phyloP scores from a whole-genome alignment of 2,329 filamentous ascomycete genomes.

The Colletotrichum incanum region DNA sequence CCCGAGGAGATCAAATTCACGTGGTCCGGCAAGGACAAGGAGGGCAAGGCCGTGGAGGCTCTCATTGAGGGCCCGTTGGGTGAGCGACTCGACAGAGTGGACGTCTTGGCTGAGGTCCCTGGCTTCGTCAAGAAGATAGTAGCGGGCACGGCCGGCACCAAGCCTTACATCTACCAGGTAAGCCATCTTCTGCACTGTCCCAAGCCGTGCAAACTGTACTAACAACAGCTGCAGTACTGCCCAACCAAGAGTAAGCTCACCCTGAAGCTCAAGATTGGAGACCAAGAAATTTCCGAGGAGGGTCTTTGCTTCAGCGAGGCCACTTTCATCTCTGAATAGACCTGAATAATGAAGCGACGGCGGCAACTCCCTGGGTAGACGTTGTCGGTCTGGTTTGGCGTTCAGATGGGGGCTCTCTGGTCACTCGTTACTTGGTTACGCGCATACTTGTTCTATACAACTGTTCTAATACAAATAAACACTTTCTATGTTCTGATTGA shows the following conservation, averaged over 20 bases:
- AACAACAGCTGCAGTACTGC: slow-evolving; percentile 71
- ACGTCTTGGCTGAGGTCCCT: slow-evolving; percentile 97
- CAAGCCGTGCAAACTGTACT: slow-evolving; percentile 40
- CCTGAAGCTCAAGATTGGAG: slow-evolving; percentile 88
- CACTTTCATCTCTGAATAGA: slow-evolving; percentile 87
- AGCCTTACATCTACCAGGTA: slow-evolving; percentile 98
- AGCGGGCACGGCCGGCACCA: slow-evolving; percentile 88
- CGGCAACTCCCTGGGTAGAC: slow-evolving; percentile 32
- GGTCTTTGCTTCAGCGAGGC: slow-evolving; percentile 89
- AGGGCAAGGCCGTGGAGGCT: slow-evolving; percentile 81
- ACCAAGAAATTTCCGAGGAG: slow-evolving; percentile 83
- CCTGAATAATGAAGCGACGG: slow-evolving; percentile 30
- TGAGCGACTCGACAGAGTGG: slow-evolving; percentile 83
- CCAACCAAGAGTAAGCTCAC: slow-evolving; percentile 75
- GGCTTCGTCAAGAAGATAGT: slow-evolving; percentile 96
- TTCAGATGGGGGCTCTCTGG: slow-evolving; percentile 32
- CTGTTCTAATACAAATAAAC: slow-evolving; percentile 40
- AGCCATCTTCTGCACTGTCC: slow-evolving; percentile 46
- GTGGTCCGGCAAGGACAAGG: slow-evolving; percentile 85
- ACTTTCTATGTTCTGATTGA: slow-evolving; percentile 14
- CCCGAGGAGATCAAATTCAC: slow-evolving; percentile 81
- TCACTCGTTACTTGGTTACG: slow-evolving; percentile 41
- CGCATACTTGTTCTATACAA: slow-evolving; percentile 35
- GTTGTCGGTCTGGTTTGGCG: slow-evolving; percentile 39
- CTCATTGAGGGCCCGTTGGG: slow-evolving; percentile 79